Conservation (phyloP, 441 rosid genomes). For the Jatropha podagrica region DNA sequence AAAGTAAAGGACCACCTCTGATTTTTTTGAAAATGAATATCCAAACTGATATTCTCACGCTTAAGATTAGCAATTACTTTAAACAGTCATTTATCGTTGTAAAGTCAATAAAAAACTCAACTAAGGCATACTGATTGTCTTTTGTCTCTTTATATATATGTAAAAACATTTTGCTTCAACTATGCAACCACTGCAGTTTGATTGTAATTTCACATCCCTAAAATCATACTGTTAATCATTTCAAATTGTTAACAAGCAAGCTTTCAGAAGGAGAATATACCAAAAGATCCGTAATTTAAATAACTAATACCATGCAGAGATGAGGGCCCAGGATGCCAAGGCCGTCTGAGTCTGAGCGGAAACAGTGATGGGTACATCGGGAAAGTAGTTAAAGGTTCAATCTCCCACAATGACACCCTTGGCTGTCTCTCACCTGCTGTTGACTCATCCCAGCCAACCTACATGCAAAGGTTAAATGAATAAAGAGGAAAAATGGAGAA, state of each 20-base stretch:
- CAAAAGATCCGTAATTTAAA: slow-evolving; percentile 1
- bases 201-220: background rate
- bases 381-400: slow-evolving; percentile 91
- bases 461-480: slow-evolving; percentile 14
- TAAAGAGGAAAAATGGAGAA: background rate
- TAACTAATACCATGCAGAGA: slow-evolving; percentile 29
- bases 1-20: background rate
- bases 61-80: background rate
- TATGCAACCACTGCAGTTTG: background rate
- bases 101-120: background rate
- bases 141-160: background rate
- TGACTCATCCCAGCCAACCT: slow-evolving; percentile 99
- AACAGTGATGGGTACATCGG: slow-evolving; percentile 95
- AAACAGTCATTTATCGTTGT: background rate
- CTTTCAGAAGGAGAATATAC: background rate
- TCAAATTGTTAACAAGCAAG: slow-evolving; percentile 7
- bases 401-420: slow-evolving; percentile 93
- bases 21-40: background rate
- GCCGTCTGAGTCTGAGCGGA: slow-evolving; percentile 82
- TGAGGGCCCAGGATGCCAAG: slow-evolving; percentile 39
- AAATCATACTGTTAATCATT: background rate
- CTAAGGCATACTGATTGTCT: background rate
- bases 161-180: background rate
- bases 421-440: slow-evolving; percentile 96
- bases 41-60: background rate